A percentile compares a stretch with the other conserved stretches of the same genome.
Conservation (phyloP, 139 green algal species). For the Haematococcus lacustris region DNA sequence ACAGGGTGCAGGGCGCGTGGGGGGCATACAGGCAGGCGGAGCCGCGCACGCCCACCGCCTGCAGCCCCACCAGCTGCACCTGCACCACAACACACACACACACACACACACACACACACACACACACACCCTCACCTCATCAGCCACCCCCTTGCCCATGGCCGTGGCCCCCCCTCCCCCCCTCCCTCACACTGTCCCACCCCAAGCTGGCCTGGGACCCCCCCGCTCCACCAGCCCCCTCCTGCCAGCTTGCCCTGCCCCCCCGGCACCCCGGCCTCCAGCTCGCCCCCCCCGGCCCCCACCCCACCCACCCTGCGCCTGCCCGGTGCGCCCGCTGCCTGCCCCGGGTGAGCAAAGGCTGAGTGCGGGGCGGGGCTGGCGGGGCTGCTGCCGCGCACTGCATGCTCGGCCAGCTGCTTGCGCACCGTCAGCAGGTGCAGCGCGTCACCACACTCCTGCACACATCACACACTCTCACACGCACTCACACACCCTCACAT, state of each 20-base stretch:
- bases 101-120: neutral
- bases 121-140: neutral
- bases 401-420: slow-evolving; percentile 25
- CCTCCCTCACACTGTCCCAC: no score
- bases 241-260: neutral
- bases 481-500: neutral
- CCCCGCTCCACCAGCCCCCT: neutral
- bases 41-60: slow-evolving; percentile 16
- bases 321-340: neutral
- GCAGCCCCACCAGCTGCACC: slow-evolving; percentile 18
- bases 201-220: neutral
- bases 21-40: slow-evolving; percentile 22
- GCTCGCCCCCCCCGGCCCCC: neutral
- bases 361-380: neutral
- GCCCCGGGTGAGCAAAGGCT: slow-evolving; percentile 2
- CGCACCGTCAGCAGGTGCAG: slow-evolving; percentile 30
- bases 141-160: neutral
- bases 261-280: neutral
- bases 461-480: neutral
- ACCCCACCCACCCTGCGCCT: neutral
- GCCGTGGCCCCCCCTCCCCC: no score
- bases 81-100: neutral
- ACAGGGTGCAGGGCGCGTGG: slow-evolving; percentile 13
- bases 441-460: slow-evolving; percentile 24
- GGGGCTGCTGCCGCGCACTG: neutral